Percentiles rank a stretch among this genome's conserved stretches.
Evolutionary conservation across 805 yeast genomes (phyloP).

Genomic region (Starmerella apicola): DNA sequence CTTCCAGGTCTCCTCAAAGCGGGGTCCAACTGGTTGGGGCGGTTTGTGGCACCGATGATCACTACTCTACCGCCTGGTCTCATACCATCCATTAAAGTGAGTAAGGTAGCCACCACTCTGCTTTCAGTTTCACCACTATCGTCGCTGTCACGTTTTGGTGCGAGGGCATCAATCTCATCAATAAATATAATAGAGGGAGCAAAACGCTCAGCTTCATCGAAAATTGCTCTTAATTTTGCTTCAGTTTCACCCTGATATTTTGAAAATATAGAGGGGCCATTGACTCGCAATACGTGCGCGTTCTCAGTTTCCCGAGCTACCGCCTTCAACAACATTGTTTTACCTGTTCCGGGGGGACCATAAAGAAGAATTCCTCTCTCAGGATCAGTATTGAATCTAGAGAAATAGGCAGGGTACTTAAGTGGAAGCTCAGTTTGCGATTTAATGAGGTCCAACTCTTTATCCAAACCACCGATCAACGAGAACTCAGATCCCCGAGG

Average conservation of each 20-base stretch:
- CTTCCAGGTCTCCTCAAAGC: slow-evolving; percentile 85
- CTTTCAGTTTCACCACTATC: slow-evolving; percentile 85
- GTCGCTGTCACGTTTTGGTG: slow-evolving; percentile 71
- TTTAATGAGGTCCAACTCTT: slow-evolving; percentile 48
- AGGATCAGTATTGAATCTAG: slow-evolving; percentile 78
- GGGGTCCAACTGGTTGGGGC: slow-evolving; percentile 96
- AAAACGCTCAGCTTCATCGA: slow-evolving; percentile 69
- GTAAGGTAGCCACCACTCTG: slow-evolving; percentile 76
- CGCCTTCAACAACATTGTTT: slow-evolving; percentile 74
- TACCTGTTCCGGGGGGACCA: slow-evolving; percentile 98
- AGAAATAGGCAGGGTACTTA: slow-evolving; percentile 60
- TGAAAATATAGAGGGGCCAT: slow-evolving; percentile 85
- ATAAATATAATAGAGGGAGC: slow-evolving; percentile 83
- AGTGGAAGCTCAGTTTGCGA: slow-evolving; percentile 71
- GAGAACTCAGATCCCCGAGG: slow-evolving; percentile 29
- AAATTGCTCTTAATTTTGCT: slow-evolving; percentile 62
- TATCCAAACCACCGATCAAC: slow-evolving; percentile 64
- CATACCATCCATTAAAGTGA: slow-evolving; percentile 97
- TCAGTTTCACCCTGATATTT: slow-evolving; percentile 94
- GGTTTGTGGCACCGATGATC: slow-evolving; percentile 93
- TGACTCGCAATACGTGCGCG: slow-evolving; percentile 75
- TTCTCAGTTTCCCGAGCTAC: slow-evolving; percentile 54
- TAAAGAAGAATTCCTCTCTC: slow-evolving; percentile 87
- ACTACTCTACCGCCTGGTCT: slow-evolving; percentile 97
- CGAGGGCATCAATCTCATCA: slow-evolving; percentile 88